Evolutionary conservation across 345 rosid species (phyloP), one percentile per base, ranked within the genome.

Genomic region (Dovyalis caffra): DNA sequence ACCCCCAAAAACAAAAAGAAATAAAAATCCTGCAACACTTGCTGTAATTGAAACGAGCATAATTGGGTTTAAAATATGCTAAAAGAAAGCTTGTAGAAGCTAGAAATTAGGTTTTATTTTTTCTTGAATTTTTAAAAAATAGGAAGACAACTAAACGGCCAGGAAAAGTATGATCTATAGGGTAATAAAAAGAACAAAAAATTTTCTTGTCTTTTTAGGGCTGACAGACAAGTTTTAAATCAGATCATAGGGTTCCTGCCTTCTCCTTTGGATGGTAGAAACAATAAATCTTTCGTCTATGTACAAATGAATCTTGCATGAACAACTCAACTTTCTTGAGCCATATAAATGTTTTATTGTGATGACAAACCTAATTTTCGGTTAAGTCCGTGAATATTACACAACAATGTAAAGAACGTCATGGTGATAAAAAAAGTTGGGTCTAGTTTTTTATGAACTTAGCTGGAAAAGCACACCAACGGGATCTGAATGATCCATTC

Each of bases 151-250:
- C 6, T 31, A 49, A 57, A 65, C 38, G 62, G 72, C 15, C 43
- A 70, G 76, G 67, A 56, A 74, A 75, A 76, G 31, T 63, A 38
- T 75, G 77, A 29, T 66, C 10, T 72, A 51, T 71, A n/a, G 28
- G 5, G 16, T 57, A 31, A 26, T 65, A 32, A 32, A 49, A 29
- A 70, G 63, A 63, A 73, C 47, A 66, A 66, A 64, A 57, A 53
- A 49, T 25, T 78, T 77, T 74, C 66, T 70, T 76, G 73, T 85
- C 78, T 45, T 64, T 73, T 73, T 84, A 68, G 82, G 71, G 71
- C 70, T 73, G 58, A 74, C 67, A 63, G 51, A 51, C 26, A 72
- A 68, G 70, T 63, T 66, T 9, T 5, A 37, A 61, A 53, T 69
- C 70, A 62, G 66, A 73, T 79, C 74, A 35, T 23, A 9, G 61